These are phyloP conservation scores for Calamus simplicifolius DNA, from an alignment of 176 grass and related monocot species.

Conservation along the genomic window DNA sequence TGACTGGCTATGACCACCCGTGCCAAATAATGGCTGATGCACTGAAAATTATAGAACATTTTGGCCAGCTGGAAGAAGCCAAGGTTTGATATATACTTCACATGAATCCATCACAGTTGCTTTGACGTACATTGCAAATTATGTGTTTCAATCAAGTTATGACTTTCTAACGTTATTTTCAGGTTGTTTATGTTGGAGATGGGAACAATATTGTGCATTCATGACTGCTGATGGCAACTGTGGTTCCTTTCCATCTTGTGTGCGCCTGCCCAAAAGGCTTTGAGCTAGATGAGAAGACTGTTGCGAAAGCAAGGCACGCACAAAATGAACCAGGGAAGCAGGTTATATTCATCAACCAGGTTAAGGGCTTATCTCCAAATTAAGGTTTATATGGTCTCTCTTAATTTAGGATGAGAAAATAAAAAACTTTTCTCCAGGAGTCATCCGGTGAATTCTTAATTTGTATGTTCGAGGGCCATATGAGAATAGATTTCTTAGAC, in stretches of 20 bases:
- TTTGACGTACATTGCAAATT: no score
- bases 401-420: no score
- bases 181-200: conserved; percentile 98
- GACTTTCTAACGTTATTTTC: neutral
- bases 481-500: no score
- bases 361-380: no score
- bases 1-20: conserved; percentile 93
- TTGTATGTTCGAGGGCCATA: no score
- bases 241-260: conserved; percentile 81
- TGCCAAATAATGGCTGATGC: conserved; percentile 99
- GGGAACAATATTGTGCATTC: conserved; percentile 98
- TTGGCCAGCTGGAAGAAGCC: conserved; percentile 65
- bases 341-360: neutral
- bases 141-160: neutral
- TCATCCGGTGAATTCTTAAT: no score
- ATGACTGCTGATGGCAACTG: conserved; percentile 83
- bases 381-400: no score
- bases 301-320: conserved; percentile 57
- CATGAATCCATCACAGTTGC: no score
- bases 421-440: no score
- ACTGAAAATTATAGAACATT: conserved; percentile 86
- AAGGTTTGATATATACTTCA: conserved; percentile 48
- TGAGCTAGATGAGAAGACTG: conserved; percentile 77
- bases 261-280: conserved; percentile 92
- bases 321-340: conserved; percentile 64